Percentiles rank a stretch among this genome's conserved stretches.
phyloP scores from a whole-genome alignment of 805 yeast species.

The Wickerhamiella azymoides region DNA sequence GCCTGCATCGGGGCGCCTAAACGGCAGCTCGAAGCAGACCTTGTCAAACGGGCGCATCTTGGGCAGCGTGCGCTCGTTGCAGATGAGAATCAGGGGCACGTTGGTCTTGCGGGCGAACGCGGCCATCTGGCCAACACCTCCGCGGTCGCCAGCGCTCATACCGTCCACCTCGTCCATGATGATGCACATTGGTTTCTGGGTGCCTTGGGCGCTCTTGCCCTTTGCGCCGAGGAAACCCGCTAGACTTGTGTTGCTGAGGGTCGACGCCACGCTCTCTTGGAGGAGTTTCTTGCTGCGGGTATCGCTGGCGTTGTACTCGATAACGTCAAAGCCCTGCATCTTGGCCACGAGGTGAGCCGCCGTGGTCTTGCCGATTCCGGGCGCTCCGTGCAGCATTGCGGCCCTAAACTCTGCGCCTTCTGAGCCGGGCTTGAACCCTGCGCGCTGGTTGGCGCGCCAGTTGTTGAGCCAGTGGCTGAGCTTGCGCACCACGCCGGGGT shows the following conservation, averaged over 20 bases:
- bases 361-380: constrained; percentile 90
- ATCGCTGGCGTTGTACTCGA: constrained; percentile 82
- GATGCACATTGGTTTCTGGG: constrained; percentile 49
- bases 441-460: constrained; percentile 52
- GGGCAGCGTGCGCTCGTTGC: constrained; percentile 84
- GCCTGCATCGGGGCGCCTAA: constrained; percentile 75
- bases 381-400: constrained; percentile 79
- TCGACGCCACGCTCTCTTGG: constrained; percentile 52
- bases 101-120: constrained; percentile 71
- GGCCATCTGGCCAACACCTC: constrained; percentile 93
- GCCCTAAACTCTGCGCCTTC: constrained; percentile 66
- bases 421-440: constrained; percentile 38
- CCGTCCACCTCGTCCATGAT: constrained; percentile 99
- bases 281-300: constrained; percentile 73
- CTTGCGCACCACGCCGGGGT: constrained; percentile 57
- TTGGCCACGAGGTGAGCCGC: constrained; percentile 75
- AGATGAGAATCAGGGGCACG: constrained; percentile 83
- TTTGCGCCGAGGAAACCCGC: constrained; percentile 49
- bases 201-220: constrained; percentile 27
- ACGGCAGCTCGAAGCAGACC: constrained; percentile 63
- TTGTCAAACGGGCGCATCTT: constrained; percentile 94
- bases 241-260: constrained; percentile 70
- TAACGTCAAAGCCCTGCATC: constrained; percentile 62
- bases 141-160: constrained; percentile 97
- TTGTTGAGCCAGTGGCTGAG: constrained; percentile 59